Base-by-base conservation (phyloP, 805 yeast species). In the Myxozyma neotropica region DNA sequence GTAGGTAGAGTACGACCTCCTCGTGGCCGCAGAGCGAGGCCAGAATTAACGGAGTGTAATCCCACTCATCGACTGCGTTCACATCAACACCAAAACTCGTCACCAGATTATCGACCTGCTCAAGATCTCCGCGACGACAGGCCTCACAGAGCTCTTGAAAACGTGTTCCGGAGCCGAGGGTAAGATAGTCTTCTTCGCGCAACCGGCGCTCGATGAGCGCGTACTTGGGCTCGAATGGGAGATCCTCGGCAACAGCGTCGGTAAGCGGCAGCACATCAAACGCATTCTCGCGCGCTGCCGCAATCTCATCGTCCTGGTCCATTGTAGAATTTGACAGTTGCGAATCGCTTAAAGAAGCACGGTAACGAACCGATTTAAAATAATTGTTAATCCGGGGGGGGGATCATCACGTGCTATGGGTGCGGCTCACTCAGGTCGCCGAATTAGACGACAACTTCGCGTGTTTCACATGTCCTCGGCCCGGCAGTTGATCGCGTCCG, bases 11-110 rank as follows among this genome's bases (percentile, higher is more conserved):
- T n/a, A 88, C 94, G 3, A 88, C 78, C 6, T 24, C 35, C 27
- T 55, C 60, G 43, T 61, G 65, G 29, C 65, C 65, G 49, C 65
- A 61, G 27, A 61, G 52, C 42, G 66, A 63, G 8, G 65, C 65
- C 24, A 88, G 73, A 59, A 86, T 85, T 59, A 88, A 75, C 0
- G 96, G 94, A 1, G 91, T 81, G 68, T 86, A 84, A 70, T 88
- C 88, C 81, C 86, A 88, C 63, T 81, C 83, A 69, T 88, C 95
- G 35, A 83, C 81, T 55, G 75, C 79, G 68, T 83, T 80, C 55
- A 80, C 77, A 58, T 82, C 75, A 13, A 81, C 79, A 1, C 86
- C 87, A 8, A 80, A 77, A 0, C 83, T 73, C 38, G 35, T 39
- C 2, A 86, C 76, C 42, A 84, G 71, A 36, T 80, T 73, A 46